Evolutionary conservation across 768 basidiomycete species (phyloP), one percentile per base, ranked within the genome.

Genomic region (Tephrocybe rancida): DNA sequence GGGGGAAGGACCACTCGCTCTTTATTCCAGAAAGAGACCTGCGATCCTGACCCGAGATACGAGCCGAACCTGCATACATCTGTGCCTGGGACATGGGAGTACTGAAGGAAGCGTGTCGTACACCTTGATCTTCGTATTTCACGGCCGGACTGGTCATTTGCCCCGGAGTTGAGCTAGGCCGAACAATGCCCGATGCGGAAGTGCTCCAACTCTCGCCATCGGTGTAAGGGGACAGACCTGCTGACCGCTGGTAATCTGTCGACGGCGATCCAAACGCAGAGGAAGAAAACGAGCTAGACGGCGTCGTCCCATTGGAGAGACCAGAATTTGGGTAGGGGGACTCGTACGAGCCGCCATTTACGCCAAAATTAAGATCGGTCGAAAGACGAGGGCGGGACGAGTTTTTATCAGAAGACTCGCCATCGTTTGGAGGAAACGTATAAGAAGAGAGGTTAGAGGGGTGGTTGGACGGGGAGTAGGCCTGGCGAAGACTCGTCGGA

Each of bases 41-140:
- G 65, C 83, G 81, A 75, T 85, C 84, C 67, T 87, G 87, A 59
- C 80, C 84, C 65, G 86, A 81, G 62, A 88, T 87, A 68, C 88
- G 88, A 67, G 83, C 79, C 65, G 86, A 77, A 68, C 79, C 83
- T 67, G 78, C 75, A 68, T 79, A 88, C 78, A 88, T 81, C 52
- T 81, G 82, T 69, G 79, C 76, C 67, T 79, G 80, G 65, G 79
- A 72, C 70, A 81, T 77, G 57, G 81, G 70, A 47, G 80, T 73
- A 71, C 76, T 81, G 73, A 86, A 83, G 59, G 86, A 85, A 64
- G 84, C 73, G 75, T 87, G 86, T 69, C 86, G 84, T 64, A 86
- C 67, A 64, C 58, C 44, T 13, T 56, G 57, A 55, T 88, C 87
- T 73, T 88, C 86, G 75, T 89, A 88, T 65, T 87, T 88, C 61